phyloP scores from a whole-genome alignment of 495 filamentous ascomycete genomes.

The Xylaria bambusicola region DNA sequence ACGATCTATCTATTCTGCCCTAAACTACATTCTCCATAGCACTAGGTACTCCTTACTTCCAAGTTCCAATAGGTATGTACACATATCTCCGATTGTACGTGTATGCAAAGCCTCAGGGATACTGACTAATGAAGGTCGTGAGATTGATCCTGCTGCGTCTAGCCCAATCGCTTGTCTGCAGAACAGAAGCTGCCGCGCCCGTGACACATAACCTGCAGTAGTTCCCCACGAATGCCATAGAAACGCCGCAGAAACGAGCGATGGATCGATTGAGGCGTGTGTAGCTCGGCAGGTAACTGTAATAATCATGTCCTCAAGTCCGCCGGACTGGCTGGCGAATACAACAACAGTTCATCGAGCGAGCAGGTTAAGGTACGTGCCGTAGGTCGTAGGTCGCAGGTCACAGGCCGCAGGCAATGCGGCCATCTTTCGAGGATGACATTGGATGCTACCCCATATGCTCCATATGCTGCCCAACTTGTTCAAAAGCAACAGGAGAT shows the following conservation, averaged over 20 bases:
- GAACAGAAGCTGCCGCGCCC: not conserved
- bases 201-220: conserved; percentile 11
- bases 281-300: not conserved
- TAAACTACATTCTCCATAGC: too few relatives aligned
- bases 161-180: conserved; percentile 1
- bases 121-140: not conserved
- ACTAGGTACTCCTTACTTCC: too few relatives aligned
- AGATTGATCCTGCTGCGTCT: not conserved
- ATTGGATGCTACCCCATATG: not conserved
- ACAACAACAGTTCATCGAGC: conserved; percentile 5
- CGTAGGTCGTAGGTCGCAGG: too few relatives aligned
- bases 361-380: not conserved
- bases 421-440: conserved; percentile 3
- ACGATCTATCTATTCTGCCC: too few relatives aligned
- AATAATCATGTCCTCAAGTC: too few relatives aligned
- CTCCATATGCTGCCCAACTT: not conserved
- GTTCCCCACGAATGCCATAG: conserved; percentile 7
- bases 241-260: not conserved
- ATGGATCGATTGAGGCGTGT: conserved; percentile 2
- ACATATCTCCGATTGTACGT: too few relatives aligned
- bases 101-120: too few relatives aligned
- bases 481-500: not conserved
- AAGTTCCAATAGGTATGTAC: too few relatives aligned
- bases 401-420: conserved; percentile 15
- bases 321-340: not conserved